These are phyloP conservation scores for Oxyria digyna DNA, from an alignment of 148 eudicot genomes.

Conservation along the genomic window DNA sequence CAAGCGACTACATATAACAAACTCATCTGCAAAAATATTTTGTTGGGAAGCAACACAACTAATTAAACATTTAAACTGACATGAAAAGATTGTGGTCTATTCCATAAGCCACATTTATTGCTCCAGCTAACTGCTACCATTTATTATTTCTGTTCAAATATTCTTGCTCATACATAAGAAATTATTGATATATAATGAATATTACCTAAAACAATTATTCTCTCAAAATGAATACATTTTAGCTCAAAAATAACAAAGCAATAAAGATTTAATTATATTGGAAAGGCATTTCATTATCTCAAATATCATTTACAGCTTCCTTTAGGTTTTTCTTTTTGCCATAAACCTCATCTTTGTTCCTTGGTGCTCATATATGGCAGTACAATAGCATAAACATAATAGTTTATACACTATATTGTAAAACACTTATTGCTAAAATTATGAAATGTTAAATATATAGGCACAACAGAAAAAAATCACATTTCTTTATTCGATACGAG, in stretches of 20 bases:
- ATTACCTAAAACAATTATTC: background rate
- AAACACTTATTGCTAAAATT: background rate
- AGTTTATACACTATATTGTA: background rate
- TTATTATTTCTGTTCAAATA: background rate
- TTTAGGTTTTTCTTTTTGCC: conserved; percentile 1
- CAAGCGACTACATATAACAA: background rate
- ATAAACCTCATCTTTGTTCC: background rate
- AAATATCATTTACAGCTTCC: background rate
- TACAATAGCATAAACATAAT: background rate
- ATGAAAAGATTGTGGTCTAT: background rate
- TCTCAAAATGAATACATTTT: background rate
- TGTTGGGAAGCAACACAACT: background rate
- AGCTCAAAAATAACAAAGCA: background rate
- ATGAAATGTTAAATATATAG: background rate
- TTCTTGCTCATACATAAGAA: background rate
- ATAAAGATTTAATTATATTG: background rate
- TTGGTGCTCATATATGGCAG: background rate
- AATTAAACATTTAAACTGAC: background rate
- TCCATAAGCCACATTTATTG: background rate
- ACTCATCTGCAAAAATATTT: background rate
- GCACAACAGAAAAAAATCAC: too few species aligned
- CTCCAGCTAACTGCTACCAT: background rate
- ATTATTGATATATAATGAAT: background rate
- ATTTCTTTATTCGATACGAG: background rate
- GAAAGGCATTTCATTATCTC: background rate